Evolutionary conservation across 164 flowering plant species (phyloP).

Genomic region (Aristolochia californica): DNA sequence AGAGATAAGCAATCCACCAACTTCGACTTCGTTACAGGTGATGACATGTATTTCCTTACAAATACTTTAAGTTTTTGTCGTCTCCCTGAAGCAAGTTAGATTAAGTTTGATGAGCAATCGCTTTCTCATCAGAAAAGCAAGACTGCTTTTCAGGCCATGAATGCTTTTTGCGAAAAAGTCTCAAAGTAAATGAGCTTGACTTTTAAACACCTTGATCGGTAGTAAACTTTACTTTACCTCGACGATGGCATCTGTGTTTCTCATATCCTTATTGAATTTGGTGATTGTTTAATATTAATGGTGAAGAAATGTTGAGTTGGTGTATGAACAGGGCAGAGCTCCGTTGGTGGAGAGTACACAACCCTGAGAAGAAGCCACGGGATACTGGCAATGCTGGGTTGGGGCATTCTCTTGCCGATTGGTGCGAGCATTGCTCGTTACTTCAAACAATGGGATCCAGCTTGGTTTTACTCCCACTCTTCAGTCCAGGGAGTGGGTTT

Average conservation of each 20-base stretch:
- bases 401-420: slow-evolving; percentile 51
- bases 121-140: too few species aligned
- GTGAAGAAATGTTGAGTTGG: background rate
- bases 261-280: too few species aligned
- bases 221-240: too few species aligned
- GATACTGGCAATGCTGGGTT: slow-evolving; percentile 45
- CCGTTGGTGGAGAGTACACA: slow-evolving; percentile 2
- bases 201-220: too few species aligned
- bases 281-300: too few species aligned
- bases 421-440: slow-evolving; percentile 47
- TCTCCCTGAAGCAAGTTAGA: too few species aligned
- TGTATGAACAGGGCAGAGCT: slow-evolving; percentile 12
- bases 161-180: too few species aligned
- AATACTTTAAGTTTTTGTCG: background rate
- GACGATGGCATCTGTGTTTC: too few species aligned
- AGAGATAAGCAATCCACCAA: slow-evolving; percentile 19
- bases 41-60: background rate
- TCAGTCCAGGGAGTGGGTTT: slow-evolving; percentile 38
- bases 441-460: slow-evolving; percentile 45
- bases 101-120: too few species aligned
- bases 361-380: slow-evolving; percentile 49
- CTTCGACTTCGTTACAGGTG: slow-evolving; percentile 44
- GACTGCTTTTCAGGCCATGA: too few species aligned
- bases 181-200: too few species aligned
- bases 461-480: slow-evolving; percentile 57